A percentile compares a stretch with the other conserved stretches of the same genome.
These are phyloP conservation scores for Apiospora phragmitis DNA, from an alignment of 2,329 filamentous ascomycete genomes.

Conservation along the genomic window DNA sequence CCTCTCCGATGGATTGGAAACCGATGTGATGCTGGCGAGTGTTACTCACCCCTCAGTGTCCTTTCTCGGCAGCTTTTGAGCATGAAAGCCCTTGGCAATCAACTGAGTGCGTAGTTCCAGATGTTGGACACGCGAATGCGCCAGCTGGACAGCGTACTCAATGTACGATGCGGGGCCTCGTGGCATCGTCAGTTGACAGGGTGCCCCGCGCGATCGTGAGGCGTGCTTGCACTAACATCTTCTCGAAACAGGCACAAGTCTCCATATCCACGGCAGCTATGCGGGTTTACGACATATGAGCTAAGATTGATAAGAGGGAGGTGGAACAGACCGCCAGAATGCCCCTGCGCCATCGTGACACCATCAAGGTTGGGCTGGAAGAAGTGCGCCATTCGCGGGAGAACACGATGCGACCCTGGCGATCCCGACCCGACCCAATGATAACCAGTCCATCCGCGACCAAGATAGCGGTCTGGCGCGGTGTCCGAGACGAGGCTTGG, in stretches of 20 bases:
- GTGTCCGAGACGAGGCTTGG: conserved; percentile 9
- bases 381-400: conserved; percentile 1
- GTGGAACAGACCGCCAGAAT: conserved; percentile 1
- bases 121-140: neutral
- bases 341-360: neutral
- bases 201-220: conserved; percentile 4
- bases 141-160: neutral
- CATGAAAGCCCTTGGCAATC: neutral
- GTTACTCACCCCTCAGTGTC: neutral
- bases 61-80: neutral
- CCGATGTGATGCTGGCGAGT: neutral
- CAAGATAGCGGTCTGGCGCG: conserved; percentile 11
- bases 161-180: neutral
- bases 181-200: neutral
- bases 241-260: neutral
- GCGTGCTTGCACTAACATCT: neutral
- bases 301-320: neutral
- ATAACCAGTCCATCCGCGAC: neutral
- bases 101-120: neutral
- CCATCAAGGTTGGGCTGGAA: neutral
- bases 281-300: neutral
- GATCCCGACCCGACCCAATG: neutral
- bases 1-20: neutral
- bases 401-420: neutral
- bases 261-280: neutral